Base-by-base conservation (phyloP, 495 filamentous ascomycete genomes). In the Hypoxylon fragiforme region DNA sequence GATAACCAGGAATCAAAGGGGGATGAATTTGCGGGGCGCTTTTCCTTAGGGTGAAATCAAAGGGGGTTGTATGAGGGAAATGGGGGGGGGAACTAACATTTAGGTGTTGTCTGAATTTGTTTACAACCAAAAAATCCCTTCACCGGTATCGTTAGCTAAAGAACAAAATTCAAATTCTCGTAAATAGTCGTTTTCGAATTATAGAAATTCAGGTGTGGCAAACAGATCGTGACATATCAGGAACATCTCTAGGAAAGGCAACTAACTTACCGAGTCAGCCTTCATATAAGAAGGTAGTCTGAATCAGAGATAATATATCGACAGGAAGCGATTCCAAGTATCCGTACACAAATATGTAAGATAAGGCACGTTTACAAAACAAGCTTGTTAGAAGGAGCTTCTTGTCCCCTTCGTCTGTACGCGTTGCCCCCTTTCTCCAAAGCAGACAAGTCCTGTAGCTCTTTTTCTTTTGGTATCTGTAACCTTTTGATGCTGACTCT, bases 351-450 rank as follows among this genome's bases (percentile, higher is more conserved):
- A 24, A n/a, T 26, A 18, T 2, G 28, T 5, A 14, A 30, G 21
- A 21, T n/a, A n/a, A n/a, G n/a, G n/a, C 19, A 34, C 28, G 15
- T 42, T 12, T 7, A 38, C 11, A 26, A 50, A 45, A 21, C 15
- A 40, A 39, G 37, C 30, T 16, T 22, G 14, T 21, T n/a, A 34
- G 43, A 53, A 41, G 3, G n/a, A 11, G 16, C 45, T 31, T 44
- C 15, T 62, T 52, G 18, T 51, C 50, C 43, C 36, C 43, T 51
- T 47, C 20, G 44, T 16, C 40, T 50, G 50, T 50, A 28, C n/a
- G 54, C 22, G 30, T 43, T 13, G 40, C 35, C 15, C 22, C 21
- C n/a, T 34, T 45, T 30, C 38, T 14, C 15, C 15, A 16, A 15
- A 49, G 42, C 15, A 28, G 12, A 11, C 21, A 38, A 43, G 35